Base-by-base conservation (phyloP, 371 early-diverging fungal species). In the Saksenaea vasiformis region DNA sequence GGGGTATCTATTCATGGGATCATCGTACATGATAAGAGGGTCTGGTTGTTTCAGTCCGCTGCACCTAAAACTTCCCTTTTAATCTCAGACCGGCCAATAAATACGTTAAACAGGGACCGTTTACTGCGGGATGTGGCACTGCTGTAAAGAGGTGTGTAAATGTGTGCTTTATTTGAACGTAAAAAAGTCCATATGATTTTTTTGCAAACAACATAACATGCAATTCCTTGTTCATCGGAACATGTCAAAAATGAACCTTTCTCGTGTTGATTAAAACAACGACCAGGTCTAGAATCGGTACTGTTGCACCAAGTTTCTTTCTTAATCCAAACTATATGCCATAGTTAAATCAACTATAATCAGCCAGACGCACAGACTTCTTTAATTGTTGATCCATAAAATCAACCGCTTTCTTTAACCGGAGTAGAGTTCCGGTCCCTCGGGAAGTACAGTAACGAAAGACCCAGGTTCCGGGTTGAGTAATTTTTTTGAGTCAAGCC, bases 171-270 rank as follows among this genome's bases (percentile, higher is more conserved):
- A 22, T 19, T 22, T 22, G 4, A 22, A 47, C 17, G 24, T 47
- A 10, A 22, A 5, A 22, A 47, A 47, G 51, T 22, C 51, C 7
- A 47, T 22, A 11, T 47, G 24, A 22, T 22, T 47, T 22, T 47
- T 10, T 10, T 47, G 31, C 7, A 31, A 31, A 31, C 31, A 31
- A 47, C 8, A 26, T 22, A 47, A 47, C 51, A 47, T 3, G 51
- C 51, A 22, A 47, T 5, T 22, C 17, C 4, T 22, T 47, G 7
- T 47, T 47, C 22, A 47, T 47, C 51, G 51, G 51, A 47, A 47
- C 51, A 47, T 47, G 51, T 47, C 51, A 47, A 47, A n/a, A 22
- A 47, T 10, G 22, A 47, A 47, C 24, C 24, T 47, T 47, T 47
- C 24, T 19, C 3, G 24, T 17, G 22, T 5, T 17, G 51, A 47